phyloP scores from a whole-genome alignment of 2,329 filamentous ascomycete genomes.

The Westerdykella sp. region DNA sequence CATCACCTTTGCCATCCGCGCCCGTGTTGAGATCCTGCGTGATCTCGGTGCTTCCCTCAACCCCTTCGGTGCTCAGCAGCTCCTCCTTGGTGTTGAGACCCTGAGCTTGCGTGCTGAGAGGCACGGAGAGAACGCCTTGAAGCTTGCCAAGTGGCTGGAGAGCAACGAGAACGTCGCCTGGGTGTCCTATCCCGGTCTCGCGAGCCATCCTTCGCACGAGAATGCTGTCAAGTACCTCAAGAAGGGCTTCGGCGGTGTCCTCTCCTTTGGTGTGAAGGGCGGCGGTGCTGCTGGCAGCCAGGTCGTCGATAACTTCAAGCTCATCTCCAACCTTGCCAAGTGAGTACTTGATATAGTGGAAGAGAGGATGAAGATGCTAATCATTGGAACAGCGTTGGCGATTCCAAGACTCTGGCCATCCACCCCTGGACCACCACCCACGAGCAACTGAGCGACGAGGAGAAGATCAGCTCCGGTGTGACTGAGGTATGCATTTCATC shows the following conservation, averaged over 20 bases:
- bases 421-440: slow-evolving; percentile 95
- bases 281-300: slow-evolving; percentile 75
- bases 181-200: slow-evolving; percentile 89
- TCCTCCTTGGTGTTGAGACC: slow-evolving; percentile 84
- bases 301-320: slow-evolving; percentile 88
- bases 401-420: slow-evolving; percentile 90
- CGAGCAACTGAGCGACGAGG: slow-evolving; percentile 79
- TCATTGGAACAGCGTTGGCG: slow-evolving; percentile 58
- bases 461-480: slow-evolving; percentile 73
- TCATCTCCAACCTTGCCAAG: slow-evolving; percentile 94
- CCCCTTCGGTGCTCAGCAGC: slow-evolving; percentile 88
- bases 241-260: slow-evolving; percentile 79
- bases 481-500: slow-evolving; percentile 54
- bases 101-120: slow-evolving; percentile 79
- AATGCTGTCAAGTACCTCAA: slow-evolving; percentile 81
- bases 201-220: slow-evolving; percentile 72
- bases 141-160: slow-evolving; percentile 76
- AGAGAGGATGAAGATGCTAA: background rate
- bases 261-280: slow-evolving; percentile 91
- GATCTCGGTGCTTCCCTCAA: slow-evolving; percentile 79
- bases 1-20: slow-evolving; percentile 74
- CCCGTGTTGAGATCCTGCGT: slow-evolving; percentile 82
- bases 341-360: slow-evolving; percentile 17
- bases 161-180: slow-evolving; percentile 77
- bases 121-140: slow-evolving; percentile 76